Evolutionary conservation across 169 alveolate genomes (phyloP), one percentile per base, ranked within the genome.

Genomic region (Plasmodium inui): DNA sequence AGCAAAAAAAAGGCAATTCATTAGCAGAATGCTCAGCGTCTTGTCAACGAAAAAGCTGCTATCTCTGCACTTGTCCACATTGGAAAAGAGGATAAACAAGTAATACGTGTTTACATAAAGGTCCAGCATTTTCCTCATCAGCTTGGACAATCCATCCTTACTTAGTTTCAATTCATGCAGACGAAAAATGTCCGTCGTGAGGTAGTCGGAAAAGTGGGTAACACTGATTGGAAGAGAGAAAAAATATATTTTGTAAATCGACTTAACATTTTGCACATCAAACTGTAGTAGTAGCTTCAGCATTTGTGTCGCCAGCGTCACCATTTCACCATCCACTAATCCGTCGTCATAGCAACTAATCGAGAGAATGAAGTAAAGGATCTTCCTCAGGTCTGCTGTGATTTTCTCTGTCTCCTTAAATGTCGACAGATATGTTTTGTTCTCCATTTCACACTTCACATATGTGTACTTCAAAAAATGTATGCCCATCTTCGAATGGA

Each of bases 41-140:
- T 44, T 76, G 2, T 86, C 70, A 22, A 86, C 70, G 30, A 86
- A 76, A 2, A 74, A 17, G 14, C 17, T 70, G 17, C 44, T 86
- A 1, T 86, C 22, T 37, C 41, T 86, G 81, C 46, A 86, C 19
- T 86, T 86, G 0, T 53, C 81, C 9, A 86, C 61, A 76, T 86
- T 86, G 1, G 85, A 86, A 53, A 86, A 53, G 28, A 86, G 71
- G n/a, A 86, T 86, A 76, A 50, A 86, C 67, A 86, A 44, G 57
- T 86, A 86, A 39, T 53, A 86, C 0, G 94, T 89, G 19, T 79
- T 89, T 9, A 89, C 46, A 70, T 89, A 89, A 2, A 89, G 22
- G 72, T 89, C 94, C 9, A 80, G 10, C 28, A 89, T 32, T n/a
- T 39, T 89, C 28, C 34, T 79, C 50, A 79, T 81, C 34, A 85